Conservation (phyloP, 225 moss, liverwort and hornwort species). For the Rhytidiadelphus loreus region DNA sequence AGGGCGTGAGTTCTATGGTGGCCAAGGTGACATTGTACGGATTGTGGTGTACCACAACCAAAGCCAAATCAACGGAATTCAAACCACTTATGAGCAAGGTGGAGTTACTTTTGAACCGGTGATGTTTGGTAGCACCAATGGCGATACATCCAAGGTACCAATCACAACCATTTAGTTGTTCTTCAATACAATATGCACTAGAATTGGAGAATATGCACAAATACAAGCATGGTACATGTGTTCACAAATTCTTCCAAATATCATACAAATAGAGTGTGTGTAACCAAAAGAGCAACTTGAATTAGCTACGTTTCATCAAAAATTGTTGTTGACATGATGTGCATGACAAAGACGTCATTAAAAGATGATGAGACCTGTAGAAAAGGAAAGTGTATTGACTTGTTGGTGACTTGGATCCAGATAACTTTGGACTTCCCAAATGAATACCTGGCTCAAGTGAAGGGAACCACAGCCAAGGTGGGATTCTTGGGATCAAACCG, state of each 20-base stretch:
- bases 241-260: not conserved
- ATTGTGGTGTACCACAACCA: not conserved
- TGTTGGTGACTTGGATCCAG: not conserved
- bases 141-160: not conserved
- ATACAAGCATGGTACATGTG: not conserved
- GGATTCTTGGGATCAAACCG: not conserved
- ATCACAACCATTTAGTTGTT: not conserved
- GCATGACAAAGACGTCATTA: not conserved
- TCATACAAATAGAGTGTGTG: rapidly evolving
- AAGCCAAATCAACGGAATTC: not conserved
- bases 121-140: not conserved
- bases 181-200: no score
- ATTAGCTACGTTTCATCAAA: not conserved
- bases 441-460: not conserved
- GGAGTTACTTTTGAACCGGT: not conserved
- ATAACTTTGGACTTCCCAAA: not conserved
- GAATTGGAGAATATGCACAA: not conserved
- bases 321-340: not conserved
- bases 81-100: not conserved
- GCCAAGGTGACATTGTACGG: not conserved
- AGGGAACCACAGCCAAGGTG: not conserved
- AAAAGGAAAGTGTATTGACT: not conserved
- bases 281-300: not conserved
- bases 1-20: not conserved
- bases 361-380: rapidly evolving